These are phyloP conservation scores for Escovopsis sp. DNA, from an alignment of 2,329 filamentous ascomycete genomes.

Conservation along the genomic window DNA sequence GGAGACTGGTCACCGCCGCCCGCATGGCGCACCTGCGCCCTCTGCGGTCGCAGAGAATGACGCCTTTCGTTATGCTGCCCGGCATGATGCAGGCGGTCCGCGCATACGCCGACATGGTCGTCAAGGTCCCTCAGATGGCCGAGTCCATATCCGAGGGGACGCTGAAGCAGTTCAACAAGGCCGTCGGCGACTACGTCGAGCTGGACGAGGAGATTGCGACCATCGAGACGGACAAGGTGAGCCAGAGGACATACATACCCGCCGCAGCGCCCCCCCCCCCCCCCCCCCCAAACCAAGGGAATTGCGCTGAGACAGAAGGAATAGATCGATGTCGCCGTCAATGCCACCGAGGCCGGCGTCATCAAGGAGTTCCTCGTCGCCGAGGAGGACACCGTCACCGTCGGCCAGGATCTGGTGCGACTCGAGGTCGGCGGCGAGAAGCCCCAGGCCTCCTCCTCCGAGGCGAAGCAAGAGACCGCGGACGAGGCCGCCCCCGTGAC, in stretches of 20 bases:
- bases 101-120: constrained; percentile 61
- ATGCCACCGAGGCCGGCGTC: constrained; percentile 77
- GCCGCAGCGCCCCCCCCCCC: no score
- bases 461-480: constrained; percentile 7
- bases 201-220: constrained; percentile 96
- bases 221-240: constrained; percentile 96
- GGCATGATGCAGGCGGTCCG: constrained; percentile 41
- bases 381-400: constrained; percentile 89
- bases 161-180: constrained; percentile 84
- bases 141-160: constrained; percentile 98
- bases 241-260: constrained; percentile 3
- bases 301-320: constrained; percentile 2
- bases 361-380: constrained; percentile 85
- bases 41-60: constrained; percentile 4
- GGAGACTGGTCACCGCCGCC: constrained; percentile 1
- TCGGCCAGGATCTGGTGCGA: constrained; percentile 81
- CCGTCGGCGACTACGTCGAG: constrained; percentile 87
- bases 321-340: constrained; percentile 92
- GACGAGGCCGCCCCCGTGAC: constrained; percentile 10
- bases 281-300: no score
- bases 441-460: constrained; percentile 11
- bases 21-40: constrained; percentile 4
- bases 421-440: constrained; percentile 52
- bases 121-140: constrained; percentile 96
- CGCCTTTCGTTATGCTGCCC: constrained; percentile 26